These are phyloP conservation scores for Apiotrichum gracile DNA, from an alignment of 1,284 basidiomycete genomes.

Conservation along the genomic window DNA sequence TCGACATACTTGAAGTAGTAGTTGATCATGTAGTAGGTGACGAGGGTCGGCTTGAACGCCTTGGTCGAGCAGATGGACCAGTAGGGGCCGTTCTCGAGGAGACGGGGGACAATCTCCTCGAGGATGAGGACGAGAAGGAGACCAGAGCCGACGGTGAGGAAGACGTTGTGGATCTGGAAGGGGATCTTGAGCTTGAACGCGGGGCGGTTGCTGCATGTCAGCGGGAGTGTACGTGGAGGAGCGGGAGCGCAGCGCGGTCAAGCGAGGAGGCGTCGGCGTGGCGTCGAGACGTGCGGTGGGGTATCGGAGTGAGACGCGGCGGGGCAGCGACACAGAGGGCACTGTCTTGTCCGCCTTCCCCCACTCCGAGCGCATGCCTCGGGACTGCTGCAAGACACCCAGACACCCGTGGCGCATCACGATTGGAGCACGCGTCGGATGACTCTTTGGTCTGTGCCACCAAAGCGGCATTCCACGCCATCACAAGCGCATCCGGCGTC, in stretches of 20 bases:
- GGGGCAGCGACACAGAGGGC: too few relatives aligned
- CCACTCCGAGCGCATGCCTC: too few relatives aligned
- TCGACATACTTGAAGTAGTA: conserved; percentile 96
- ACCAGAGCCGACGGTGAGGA: conserved; percentile 75
- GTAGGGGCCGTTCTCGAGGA: conserved; percentile 64
- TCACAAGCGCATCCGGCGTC: too few relatives aligned
- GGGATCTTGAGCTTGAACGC: conserved; percentile 74
- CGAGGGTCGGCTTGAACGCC: conserved; percentile 83
- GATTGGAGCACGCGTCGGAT: background rate
- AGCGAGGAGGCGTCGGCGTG: background rate
- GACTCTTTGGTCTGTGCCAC: background rate
- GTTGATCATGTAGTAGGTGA: conserved; percentile 97
- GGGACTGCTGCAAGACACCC: too few relatives aligned
- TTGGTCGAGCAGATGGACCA: conserved; percentile 68
- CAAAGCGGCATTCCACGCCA: background rate
- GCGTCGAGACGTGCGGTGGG: background rate
- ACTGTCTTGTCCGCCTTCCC: too few relatives aligned
- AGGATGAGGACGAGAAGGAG: conserved; percentile 78
- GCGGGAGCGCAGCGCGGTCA: background rate
- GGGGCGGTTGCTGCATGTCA: conserved; percentile 51
- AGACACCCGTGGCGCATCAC: background rate
- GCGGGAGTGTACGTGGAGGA: background rate
- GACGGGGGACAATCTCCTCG: conserved; percentile 78
- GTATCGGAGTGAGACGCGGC: too few relatives aligned
- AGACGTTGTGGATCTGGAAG: conserved; percentile 88